Base-by-base conservation (phyloP, 2,329 filamentous ascomycete species). In the Didymella pinodella region DNA sequence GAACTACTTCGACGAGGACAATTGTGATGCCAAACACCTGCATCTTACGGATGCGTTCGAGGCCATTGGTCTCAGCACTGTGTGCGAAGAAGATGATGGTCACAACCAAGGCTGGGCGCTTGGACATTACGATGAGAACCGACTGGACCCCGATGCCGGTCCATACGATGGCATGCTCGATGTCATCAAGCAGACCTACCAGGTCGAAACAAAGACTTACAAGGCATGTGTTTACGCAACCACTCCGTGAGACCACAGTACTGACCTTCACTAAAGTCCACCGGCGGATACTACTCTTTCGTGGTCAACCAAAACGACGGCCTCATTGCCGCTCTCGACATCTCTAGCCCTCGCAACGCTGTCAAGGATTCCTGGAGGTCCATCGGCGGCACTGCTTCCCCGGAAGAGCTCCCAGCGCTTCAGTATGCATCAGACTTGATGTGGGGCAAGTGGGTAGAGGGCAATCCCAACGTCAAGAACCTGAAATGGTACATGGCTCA, bases 401-500 rank as follows among this genome's bases (percentile, higher is more conserved):
- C 45, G 0, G 60, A 54, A 6, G 68, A 72, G 29, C 70, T 71
- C 1, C 70, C 70, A 3, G 54, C 57, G 7, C 25, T 73, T 2
- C 53, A 54, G 1, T 48, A 41, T 14, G 32, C 43, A 11, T 67
- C 70, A 0, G 70, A 73, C 11, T 31, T 72, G 22, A 58, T 68
- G 31, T 73, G 69, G 70, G 61, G 48, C 3, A 65, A 61, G 34
- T 72, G 69, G 65, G n/a, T 47, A 16, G 55, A 57, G 1, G 54
- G 61, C 2, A 68, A 70, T 18, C 31, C 41, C 0, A 46, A 70
- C 26, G 5, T 71, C 34, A 63, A 53, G n/a, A 69, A 65, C 10
- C 54, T 70, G 10, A 59, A 55, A 4, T 48, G 65, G 18, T 70
- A 70, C 25, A 60, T 40, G 22, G 63, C 59, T 7, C 18, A 65